Conservation (phyloP, 2,329 filamentous ascomycete species). For the Xenosphaeropsis pyriputrescens region DNA sequence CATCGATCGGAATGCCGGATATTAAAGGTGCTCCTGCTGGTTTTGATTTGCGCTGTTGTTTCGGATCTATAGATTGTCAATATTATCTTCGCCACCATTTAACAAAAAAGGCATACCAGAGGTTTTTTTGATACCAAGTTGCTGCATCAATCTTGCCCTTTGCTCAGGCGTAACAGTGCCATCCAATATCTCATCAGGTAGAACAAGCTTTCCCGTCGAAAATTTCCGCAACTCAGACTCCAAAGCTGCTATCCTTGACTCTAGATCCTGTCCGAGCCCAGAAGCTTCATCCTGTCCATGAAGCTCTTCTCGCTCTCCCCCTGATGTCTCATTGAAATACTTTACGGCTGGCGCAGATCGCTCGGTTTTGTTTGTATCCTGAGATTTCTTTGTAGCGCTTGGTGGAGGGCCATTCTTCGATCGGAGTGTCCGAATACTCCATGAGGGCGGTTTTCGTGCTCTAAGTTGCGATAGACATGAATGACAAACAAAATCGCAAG, state of each 20-base stretch:
- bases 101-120: too few relatives aligned
- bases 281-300: neutral
- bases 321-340: neutral
- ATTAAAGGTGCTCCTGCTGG: neutral
- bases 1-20: neutral
- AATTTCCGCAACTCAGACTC: neutral
- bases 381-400: too few relatives aligned
- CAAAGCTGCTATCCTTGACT: neutral
- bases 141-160: neutral
- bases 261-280: neutral
- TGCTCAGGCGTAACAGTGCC: neutral
- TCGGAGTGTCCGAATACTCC: slow-evolving; percentile 7
- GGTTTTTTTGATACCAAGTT: too few relatives aligned
- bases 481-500: slow-evolving; percentile 16
- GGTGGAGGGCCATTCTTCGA: too few relatives aligned
- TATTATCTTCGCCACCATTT: too few relatives aligned
- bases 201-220: neutral
- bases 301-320: neutral
- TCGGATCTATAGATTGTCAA: too few relatives aligned
- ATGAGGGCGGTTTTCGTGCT: slow-evolving; percentile 7
- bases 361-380: too few relatives aligned
- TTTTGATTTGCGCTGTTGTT: neutral
- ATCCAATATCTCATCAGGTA: slow-evolving; percentile 1
- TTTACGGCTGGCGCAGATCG: too few relatives aligned
- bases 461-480: slow-evolving; percentile 16